Conservation (phyloP, 1,139 yeast species). For the Eremothecium gossypii region DNA sequence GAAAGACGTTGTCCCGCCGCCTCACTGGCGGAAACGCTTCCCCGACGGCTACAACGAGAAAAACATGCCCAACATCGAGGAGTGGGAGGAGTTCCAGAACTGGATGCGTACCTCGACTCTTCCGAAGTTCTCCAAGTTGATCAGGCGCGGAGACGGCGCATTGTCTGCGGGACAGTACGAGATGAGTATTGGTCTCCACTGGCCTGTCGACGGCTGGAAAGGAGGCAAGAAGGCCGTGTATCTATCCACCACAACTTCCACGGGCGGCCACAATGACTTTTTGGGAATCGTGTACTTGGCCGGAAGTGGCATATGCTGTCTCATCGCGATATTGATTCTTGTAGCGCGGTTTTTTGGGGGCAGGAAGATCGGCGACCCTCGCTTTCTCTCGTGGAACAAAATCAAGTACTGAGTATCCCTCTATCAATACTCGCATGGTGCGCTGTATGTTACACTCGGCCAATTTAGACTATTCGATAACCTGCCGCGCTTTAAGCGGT, state of each 20-base stretch:
- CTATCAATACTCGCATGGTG: no score
- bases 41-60: slow-evolving; percentile 64
- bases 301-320: slow-evolving; percentile 47
- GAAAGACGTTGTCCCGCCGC: slow-evolving; percentile 66
- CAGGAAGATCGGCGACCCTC: slow-evolving; percentile 28
- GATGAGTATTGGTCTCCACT: slow-evolving; percentile 51
- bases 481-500: no score
- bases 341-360: slow-evolving; percentile 38
- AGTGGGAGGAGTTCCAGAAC: slow-evolving; percentile 54
- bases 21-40: slow-evolving; percentile 56
- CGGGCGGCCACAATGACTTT: slow-evolving; percentile 64
- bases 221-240: slow-evolving; percentile 66
- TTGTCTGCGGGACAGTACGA: slow-evolving; percentile 52
- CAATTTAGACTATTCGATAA: no score
- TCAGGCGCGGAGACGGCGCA: slow-evolving; percentile 46
- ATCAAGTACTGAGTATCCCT: background rate
- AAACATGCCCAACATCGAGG: slow-evolving; percentile 52
- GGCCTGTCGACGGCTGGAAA: slow-evolving; percentile 51
- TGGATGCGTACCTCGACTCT: slow-evolving; percentile 85
- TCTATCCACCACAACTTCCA: slow-evolving; percentile 54
- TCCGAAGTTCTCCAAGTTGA: slow-evolving; percentile 58
- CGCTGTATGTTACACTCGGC: no score
- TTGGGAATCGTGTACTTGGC: slow-evolving; percentile 59
- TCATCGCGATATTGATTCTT: slow-evolving; percentile 40
- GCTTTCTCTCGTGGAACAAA: slow-evolving; percentile 26